Evolutionary conservation across 2,329 filamentous ascomycete genomes (phyloP), one percentile per base, ranked within the genome.

Genomic region (Cylindrodendrum hubeiense): DNA sequence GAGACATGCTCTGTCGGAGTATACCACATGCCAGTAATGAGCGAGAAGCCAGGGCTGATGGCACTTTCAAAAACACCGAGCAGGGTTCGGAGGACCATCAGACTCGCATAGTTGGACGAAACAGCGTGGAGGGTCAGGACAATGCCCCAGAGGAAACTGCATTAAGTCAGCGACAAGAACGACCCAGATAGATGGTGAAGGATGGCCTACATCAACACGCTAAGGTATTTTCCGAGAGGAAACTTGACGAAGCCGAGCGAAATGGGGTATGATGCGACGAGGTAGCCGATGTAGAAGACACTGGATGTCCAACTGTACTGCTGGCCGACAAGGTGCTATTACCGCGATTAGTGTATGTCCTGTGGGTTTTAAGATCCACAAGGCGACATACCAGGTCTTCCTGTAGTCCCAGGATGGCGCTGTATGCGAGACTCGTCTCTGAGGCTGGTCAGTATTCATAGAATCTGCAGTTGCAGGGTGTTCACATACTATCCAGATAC

Each of bases 281-380:
- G 72, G 58, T 86, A 86, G 2, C 83, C 83, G 67, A 86, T 84
- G 71, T 85, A 85, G 60, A 85, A 85, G 73, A 85, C 81, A 21
- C 72, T 81, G 0, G 79, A 76, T 1, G 83, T 76, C 83, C 84
- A 86, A 41, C 82, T 81, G 64, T 85, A 86, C 51, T 88, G 78
- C 60, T 84, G 63, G 1, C 68, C 68, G 3, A 61, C 30, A 1
- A 71, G 61, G 15, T 67, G 21, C 68, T 70, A 24, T n/a, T 3
- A 17, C 9, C 15, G 17, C n/a, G 15, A 17, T 39, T 7, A 39
- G 4, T 39, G 15, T 4, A 1, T 5, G 8, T 39, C 3, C 37
- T 9, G 37, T 19, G 17, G 8, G n/a, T n/a, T 15, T 54, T 37
- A 2, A 49, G 2, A 33, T 30, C 7, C 19, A 28, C 6, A 47